A percentile compares a stretch with the other conserved stretches of the same genome.
phyloP scores from a whole-genome alignment of 1,284 basidiomycete species.

The Rhizopogon hawkerae region DNA sequence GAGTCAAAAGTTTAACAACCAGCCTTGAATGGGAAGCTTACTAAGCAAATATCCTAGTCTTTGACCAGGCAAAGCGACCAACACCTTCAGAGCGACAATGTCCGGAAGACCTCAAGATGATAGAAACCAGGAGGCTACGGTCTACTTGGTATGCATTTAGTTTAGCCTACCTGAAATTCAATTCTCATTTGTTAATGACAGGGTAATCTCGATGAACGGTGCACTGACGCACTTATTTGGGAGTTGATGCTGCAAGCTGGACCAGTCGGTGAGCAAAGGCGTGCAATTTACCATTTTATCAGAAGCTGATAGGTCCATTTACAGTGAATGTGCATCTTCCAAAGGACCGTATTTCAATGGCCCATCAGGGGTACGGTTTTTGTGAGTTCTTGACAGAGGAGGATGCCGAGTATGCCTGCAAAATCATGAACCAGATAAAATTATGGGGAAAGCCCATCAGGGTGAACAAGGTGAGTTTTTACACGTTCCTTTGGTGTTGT shows the following conservation, averaged over 20 bases:
- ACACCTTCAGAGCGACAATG: slow-evolving; percentile 33
- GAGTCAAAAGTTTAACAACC: too few species aligned
- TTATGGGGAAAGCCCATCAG: slow-evolving; percentile 97
- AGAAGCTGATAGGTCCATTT: slow-evolving; percentile 8
- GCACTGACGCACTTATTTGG: slow-evolving; percentile 92
- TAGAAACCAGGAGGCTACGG: slow-evolving; percentile 91
- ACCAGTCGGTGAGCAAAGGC: slow-evolving; percentile 71
- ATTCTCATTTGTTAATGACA: slow-evolving; percentile 23
- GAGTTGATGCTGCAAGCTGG: slow-evolving; percentile 98
- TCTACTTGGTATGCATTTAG: slow-evolving; percentile 67
- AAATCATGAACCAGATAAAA: slow-evolving; percentile 99
- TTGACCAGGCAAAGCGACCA: not conserved
- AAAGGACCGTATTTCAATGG: slow-evolving; percentile 97
- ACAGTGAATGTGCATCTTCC: slow-evolving; percentile 97
- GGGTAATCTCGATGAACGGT: slow-evolving; percentile 96
- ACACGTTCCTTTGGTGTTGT: not conserved
- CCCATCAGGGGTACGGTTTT: slow-evolving; percentile 98
- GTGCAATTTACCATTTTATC: not conserved
- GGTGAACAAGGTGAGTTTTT: slow-evolving; percentile 79
- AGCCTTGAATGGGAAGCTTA: not conserved
- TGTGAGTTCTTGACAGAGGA: slow-evolving; percentile 98
- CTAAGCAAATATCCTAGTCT: not conserved
- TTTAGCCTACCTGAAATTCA: not conserved
- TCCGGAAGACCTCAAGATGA: slow-evolving; percentile 78
- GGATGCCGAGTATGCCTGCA: slow-evolving; percentile 98